A percentile compares a stretch with the other conserved stretches of the same genome.
These are phyloP conservation scores for Austroboletus novae-zelandiae DNA, from an alignment of 1,284 basidiomycete species.

Conservation along the genomic window DNA sequence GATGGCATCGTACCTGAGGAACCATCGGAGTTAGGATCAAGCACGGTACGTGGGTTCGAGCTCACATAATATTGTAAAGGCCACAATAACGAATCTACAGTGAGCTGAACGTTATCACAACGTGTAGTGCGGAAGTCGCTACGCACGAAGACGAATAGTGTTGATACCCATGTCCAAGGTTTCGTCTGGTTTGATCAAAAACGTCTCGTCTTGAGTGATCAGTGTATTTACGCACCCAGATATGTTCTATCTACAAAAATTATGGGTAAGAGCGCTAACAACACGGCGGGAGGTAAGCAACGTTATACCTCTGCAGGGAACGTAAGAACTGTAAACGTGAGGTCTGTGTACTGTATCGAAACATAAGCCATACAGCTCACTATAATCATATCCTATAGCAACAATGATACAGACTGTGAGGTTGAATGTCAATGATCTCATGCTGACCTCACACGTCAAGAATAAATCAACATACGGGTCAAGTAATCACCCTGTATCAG, in stretches of 20 bases:
- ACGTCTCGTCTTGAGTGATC: not conserved
- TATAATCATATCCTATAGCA: not conserved
- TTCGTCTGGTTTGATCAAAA: not conserved
- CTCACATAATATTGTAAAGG: not conserved
- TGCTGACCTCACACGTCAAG: too few relatives aligned
- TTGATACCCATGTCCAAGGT: not conserved
- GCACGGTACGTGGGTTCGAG: not conserved
- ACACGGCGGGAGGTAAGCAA: not conserved
- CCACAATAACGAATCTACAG: not conserved
- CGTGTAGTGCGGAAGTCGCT: not conserved
- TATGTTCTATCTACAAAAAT: not conserved
- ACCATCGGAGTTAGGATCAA: not conserved
- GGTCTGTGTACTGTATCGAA: not conserved
- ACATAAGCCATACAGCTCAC: not conserved
- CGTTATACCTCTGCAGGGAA: not conserved
- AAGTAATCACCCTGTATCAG: too few relatives aligned
- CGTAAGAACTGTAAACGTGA: not conserved
- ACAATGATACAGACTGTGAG: not conserved
- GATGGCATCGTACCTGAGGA: not conserved
- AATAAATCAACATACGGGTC: too few relatives aligned
- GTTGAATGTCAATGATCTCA: too few relatives aligned
- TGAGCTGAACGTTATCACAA: not conserved
- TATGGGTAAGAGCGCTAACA: not conserved
- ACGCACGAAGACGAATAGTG: not conserved
- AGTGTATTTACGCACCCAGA: not conserved